Conservation (phyloP, 352 stramenopile genomes). For the Globisporangium spinosum region DNA sequence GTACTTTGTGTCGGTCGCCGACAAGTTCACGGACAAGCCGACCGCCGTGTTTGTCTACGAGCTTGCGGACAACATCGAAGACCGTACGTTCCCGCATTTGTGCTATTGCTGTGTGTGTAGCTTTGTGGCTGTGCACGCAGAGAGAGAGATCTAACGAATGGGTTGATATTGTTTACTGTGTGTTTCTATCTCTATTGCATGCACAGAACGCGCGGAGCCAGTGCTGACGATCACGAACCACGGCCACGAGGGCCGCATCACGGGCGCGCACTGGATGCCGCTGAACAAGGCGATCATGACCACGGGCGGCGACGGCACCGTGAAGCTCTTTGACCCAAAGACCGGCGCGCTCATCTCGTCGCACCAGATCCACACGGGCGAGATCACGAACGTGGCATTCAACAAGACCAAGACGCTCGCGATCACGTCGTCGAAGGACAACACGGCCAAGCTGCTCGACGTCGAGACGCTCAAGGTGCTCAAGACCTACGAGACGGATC, state of each 20-base stretch:
- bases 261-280: constrained; percentile 81
- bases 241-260: constrained; percentile 78
- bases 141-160: not conserved
- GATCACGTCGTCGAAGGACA: constrained; percentile 97
- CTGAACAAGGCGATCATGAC: constrained; percentile 86
- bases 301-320: constrained; percentile 72
- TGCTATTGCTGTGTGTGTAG: not conserved
- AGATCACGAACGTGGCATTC: constrained; percentile 95
- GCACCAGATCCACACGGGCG: constrained; percentile 92
- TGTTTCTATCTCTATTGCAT: not conserved
- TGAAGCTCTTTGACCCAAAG: constrained; percentile 82
- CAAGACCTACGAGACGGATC: constrained; percentile 98
- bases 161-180: constrained; percentile 6
- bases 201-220: constrained; percentile 48
- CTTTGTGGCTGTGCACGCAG: not conserved
- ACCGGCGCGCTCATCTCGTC: constrained; percentile 70
- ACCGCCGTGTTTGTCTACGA: constrained; percentile 81
- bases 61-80: constrained; percentile 52
- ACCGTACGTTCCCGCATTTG: constrained; percentile 41
- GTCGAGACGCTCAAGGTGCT: constrained; percentile 94
- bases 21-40: constrained; percentile 83
- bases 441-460: constrained; percentile 96
- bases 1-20: constrained; percentile 76
- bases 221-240: constrained; percentile 76
- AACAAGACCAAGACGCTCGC: constrained; percentile 96